These are phyloP conservation scores for Colletotrichum filicis DNA, from an alignment of 2,329 filamentous ascomycete genomes.

Conservation along the genomic window DNA sequence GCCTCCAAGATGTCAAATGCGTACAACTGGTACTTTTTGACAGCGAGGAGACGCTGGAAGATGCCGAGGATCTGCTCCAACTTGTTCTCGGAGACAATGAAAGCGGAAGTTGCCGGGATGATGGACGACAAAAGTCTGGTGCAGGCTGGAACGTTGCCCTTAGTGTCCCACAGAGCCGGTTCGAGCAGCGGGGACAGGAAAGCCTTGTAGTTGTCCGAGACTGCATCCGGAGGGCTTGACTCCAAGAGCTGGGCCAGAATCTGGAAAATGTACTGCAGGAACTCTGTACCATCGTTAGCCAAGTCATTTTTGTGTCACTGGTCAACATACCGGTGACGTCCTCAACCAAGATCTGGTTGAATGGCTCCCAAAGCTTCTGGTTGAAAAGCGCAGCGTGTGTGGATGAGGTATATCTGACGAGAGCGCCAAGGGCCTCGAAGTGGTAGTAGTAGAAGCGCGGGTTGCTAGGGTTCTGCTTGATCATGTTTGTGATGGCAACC, in stretches of 20 bases:
- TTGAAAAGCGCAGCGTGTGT: slow-evolving; percentile 80
- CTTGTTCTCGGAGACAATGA: slow-evolving; percentile 83
- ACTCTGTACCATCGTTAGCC: slow-evolving; percentile 69
- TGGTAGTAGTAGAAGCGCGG: slow-evolving; percentile 98
- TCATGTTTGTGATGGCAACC: slow-evolving; percentile 89
- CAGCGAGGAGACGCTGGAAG: slow-evolving; percentile 88
- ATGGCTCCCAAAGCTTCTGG: slow-evolving; percentile 82
- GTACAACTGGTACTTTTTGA: slow-evolving; percentile 85
- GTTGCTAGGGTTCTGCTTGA: slow-evolving; percentile 95
- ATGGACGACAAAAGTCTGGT: slow-evolving; percentile 86
- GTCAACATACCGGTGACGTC: slow-evolving; percentile 76
- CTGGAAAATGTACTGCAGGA: slow-evolving; percentile 96
- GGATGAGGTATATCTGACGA: slow-evolving; percentile 79
- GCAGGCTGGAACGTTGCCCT: slow-evolving; percentile 92
- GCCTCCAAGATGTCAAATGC: slow-evolving; percentile 92
- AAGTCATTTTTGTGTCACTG: slow-evolving; percentile 33
- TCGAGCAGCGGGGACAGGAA: slow-evolving; percentile 83
- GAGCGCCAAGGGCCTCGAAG: slow-evolving; percentile 92
- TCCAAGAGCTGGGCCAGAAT: slow-evolving; percentile 92
- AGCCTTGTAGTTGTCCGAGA: slow-evolving; percentile 84
- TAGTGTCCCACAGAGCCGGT: slow-evolving; percentile 88
- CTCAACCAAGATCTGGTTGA: slow-evolving; percentile 81
- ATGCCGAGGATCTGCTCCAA: slow-evolving; percentile 91
- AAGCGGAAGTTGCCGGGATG: slow-evolving; percentile 78
- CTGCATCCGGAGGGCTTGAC: slow-evolving; percentile 79